A percentile compares a stretch with the other conserved stretches of the same genome.
phyloP scores from a whole-genome alignment of 805 yeast genomes.

The Teunomyces panamensis region DNA sequence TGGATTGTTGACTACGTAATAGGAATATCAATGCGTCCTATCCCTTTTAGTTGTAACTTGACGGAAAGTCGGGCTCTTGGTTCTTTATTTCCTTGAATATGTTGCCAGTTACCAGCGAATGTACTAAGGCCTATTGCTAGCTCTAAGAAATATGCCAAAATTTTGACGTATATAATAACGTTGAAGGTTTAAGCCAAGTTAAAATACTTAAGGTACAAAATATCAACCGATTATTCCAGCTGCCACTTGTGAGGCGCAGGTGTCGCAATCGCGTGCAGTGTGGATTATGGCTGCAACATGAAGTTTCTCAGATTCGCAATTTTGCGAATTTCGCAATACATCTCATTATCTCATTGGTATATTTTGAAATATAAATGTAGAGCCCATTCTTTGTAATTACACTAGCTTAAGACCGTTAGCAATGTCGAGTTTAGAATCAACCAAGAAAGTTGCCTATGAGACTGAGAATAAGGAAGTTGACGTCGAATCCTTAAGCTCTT shows the following conservation, averaged over 20 bases:
- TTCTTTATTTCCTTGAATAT: no score
- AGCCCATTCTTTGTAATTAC: background rate
- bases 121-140: no score
- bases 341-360: no score
- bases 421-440: background rate
- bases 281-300: background rate
- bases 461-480: background rate
- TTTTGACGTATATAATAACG: background rate
- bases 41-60: no score
- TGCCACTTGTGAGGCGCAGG: background rate
- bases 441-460: background rate
- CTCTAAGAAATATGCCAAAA: no score
- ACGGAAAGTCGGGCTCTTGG: no score
- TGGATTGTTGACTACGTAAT: no score
- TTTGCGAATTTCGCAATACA: no score
- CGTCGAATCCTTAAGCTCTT: slow-evolving; percentile 2
- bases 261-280: background rate
- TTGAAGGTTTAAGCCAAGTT: background rate
- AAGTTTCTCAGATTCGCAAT: no score
- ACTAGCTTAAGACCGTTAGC: background rate
- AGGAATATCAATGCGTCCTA: no score
- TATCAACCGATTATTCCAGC: background rate
- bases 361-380: background rate
- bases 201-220: background rate
- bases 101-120: no score